Percentiles rank a stretch among this genome's conserved stretches.
Conservation (phyloP, 331 rosid genomes). For the Pyracantha coccinea region DNA sequence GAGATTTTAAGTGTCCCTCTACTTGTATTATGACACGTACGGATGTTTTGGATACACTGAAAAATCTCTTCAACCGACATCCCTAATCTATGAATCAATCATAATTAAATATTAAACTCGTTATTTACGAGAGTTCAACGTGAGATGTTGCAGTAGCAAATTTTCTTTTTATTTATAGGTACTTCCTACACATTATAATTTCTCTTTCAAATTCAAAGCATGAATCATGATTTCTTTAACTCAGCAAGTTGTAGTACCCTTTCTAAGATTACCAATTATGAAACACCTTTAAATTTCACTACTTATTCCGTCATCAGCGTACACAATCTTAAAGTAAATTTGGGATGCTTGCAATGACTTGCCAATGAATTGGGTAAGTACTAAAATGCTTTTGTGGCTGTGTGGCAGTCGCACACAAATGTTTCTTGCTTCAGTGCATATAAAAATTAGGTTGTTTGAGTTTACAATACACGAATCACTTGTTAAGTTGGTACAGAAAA, state of each 20-base stretch:
- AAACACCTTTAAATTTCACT: background rate
- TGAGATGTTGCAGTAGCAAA: no score
- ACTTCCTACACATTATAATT: background rate
- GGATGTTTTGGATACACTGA: rapidly evolving
- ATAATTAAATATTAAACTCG: no score
- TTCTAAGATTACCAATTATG: background rate
- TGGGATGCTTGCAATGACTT: background rate
- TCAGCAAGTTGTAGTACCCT: background rate
- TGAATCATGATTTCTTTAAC: background rate
- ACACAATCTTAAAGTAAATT: background rate
- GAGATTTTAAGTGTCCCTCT: no score
- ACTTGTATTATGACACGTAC: no score
- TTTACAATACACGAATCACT: background rate
- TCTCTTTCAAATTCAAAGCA: background rate
- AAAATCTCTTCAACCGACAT: no score
- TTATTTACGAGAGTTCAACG: no score
- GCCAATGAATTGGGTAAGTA: background rate
- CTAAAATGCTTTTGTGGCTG: no score
- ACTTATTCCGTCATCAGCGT: background rate
- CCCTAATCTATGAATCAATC: no score
- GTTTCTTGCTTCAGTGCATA: no score
- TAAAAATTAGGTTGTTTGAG: no score
- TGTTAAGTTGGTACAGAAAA: background rate
- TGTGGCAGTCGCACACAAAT: no score
- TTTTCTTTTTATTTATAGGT: background rate